Evolutionary conservation across 805 yeast genomes (phyloP).

Genomic region (Saccharomycopsis olivae): DNA sequence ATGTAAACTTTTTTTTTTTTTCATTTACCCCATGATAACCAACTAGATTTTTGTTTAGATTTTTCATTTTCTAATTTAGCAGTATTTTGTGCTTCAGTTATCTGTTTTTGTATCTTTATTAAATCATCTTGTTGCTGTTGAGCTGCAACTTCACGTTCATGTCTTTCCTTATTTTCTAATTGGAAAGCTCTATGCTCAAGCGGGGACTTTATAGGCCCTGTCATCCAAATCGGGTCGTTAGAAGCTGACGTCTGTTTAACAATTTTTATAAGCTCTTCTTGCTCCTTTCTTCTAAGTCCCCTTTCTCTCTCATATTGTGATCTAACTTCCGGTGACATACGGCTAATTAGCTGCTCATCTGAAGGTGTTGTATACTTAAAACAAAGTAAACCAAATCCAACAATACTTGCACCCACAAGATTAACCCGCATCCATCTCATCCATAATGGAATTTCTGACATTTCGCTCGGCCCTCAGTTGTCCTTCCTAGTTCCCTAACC

Average conservation of each 20-base stretch:
- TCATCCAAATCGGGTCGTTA: conserved; percentile 74
- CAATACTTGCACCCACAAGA: conserved; percentile 52
- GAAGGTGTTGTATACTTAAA: conserved; percentile 74
- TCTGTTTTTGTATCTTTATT: conserved; percentile 29
- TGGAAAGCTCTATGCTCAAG: conserved; percentile 37
- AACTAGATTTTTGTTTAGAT: conserved; percentile 23
- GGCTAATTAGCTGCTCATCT: conserved; percentile 65
- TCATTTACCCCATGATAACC: conserved; percentile 22
- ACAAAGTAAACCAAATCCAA: conserved; percentile 62
- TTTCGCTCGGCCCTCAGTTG: not conserved
- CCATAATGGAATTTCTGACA: conserved; percentile 25
- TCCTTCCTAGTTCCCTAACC: not conserved
- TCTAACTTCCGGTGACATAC: conserved; percentile 74
- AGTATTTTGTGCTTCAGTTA: conserved; percentile 25
- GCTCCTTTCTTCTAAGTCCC: conserved; percentile 55
- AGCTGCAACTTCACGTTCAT: conserved; percentile 38
- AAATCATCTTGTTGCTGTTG: conserved; percentile 32
- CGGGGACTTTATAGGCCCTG: conserved; percentile 61
- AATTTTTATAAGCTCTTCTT: conserved; percentile 56
- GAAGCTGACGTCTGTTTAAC: conserved; percentile 54
- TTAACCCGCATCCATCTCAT: conserved; percentile 49
- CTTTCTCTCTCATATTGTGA: conserved; percentile 61
- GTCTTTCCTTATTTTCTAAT: conserved; percentile 33
- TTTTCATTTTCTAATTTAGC: conserved; percentile 25
- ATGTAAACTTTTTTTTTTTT: no score